Evolutionary conservation across 163 green algal species (phyloP), one percentile per base, ranked within the genome.

Genomic region (Scenedesmus sp.): DNA sequence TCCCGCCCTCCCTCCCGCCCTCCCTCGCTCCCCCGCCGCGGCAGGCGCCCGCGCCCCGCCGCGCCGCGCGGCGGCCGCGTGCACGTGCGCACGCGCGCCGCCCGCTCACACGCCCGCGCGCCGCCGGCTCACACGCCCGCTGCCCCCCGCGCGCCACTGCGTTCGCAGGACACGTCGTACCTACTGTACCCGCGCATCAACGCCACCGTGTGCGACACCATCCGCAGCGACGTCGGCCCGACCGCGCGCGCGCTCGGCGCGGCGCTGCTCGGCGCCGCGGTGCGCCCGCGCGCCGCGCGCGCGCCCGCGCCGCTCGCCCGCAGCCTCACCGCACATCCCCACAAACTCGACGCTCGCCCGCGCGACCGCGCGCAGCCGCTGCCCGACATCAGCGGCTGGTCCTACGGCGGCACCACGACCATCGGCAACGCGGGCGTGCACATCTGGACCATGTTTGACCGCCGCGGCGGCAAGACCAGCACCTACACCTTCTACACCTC

Each of bases 401-500:
- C 34, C n/a, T 87, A 87, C 56, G 78, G 54, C 2, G 83, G 83
- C 65, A 64, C 14, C 39, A 77, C 78, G 4, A 47, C 22, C 26
- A 24, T 87, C 3, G 22, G 65, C 57, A 75, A 79, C 51, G 26
- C n/a, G 6, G 28, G 20, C 0, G 70, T 63, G 51, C 13, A 84
- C 39, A 66, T 84, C 36, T 84, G 70, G 78, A 29, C 48, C 29
- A 2, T 69, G 34, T 67, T 50, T 24, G 29, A 47, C 18, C 69
- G 65, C 33, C 45, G 65, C 39, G 24, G 31, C 28, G 82, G 74
- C 47, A 87, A 87, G 70, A 78, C 63, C 47, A 63, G 34, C 34
- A 79, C 58, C 31, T 92, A 92, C 82, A 80, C 60, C 42, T 86
- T 92, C 45, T 92, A 88, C 74, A 82, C 82, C 10, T 70, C 63